These are phyloP conservation scores for Phycomyces nitens DNA, from an alignment of 192 early-diverging fungal species.

Conservation along the genomic window DNA sequence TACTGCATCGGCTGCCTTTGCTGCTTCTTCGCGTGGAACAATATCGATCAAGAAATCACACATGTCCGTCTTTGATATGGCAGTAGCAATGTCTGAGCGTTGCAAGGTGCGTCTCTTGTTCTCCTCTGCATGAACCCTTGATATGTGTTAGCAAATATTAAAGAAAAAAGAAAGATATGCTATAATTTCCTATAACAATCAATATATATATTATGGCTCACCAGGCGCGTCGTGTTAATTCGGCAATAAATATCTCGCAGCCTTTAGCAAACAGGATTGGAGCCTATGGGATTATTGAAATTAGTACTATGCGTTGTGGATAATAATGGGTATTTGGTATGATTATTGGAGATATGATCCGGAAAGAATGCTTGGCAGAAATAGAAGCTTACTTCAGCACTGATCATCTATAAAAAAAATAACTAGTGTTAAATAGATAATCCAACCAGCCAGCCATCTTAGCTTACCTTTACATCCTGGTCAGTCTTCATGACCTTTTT, in stretches of 20 bases:
- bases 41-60: slow-evolving; percentile 98
- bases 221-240: slow-evolving; percentile 81
- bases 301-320: too few species aligned
- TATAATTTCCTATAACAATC: background rate
- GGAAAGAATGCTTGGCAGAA: too few species aligned
- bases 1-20: slow-evolving; percentile 5
- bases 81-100: slow-evolving; percentile 84
- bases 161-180: background rate
- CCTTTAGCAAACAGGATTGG: slow-evolving; percentile 94
- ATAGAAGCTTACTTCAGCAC: slow-evolving; percentile 49
- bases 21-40: slow-evolving; percentile 83
- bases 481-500: slow-evolving; percentile 99
- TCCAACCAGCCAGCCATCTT: too few species aligned
- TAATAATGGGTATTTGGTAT: too few species aligned
- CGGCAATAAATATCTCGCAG: slow-evolving; percentile 95
- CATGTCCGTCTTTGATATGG: slow-evolving; percentile 86
- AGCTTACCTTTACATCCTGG: slow-evolving; percentile 91
- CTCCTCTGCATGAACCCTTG: slow-evolving; percentile 90
- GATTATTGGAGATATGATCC: too few species aligned
- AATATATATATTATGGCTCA: slow-evolving; percentile 19
- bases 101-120: slow-evolving; percentile 95
- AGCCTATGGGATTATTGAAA: too few species aligned
- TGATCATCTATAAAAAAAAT: slow-evolving; percentile 49
- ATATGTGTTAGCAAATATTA: background rate
- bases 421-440: background rate